Evolutionary conservation across 208 protist genomes (phyloP).

Genomic region (Angomonas ambiguus): DNA sequence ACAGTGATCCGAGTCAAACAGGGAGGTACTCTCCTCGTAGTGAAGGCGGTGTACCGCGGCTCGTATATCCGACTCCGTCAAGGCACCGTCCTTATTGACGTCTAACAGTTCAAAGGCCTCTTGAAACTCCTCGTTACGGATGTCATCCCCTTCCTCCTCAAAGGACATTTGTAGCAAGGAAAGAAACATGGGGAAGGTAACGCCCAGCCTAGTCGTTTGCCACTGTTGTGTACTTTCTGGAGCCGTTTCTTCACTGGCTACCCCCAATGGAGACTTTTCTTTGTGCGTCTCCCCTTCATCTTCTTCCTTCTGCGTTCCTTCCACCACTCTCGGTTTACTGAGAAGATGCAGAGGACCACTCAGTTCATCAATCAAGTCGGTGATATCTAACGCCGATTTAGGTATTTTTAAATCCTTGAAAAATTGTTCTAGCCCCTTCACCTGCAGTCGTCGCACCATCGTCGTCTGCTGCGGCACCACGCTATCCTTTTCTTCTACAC

Average conservation of each 20-base stretch:
- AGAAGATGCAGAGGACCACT: neutral
- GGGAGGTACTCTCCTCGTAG: conserved; percentile 22
- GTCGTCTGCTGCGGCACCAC: too few relatives aligned
- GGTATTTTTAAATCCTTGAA: conserved; percentile 34
- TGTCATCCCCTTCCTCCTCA: conserved; percentile 10
- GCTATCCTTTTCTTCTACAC: neutral
- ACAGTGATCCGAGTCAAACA: neutral
- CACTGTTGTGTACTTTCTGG: neutral
- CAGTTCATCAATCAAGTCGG: conserved; percentile 33
- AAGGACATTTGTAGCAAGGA: conserved; percentile 42
- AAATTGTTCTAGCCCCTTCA: conserved; percentile 41
- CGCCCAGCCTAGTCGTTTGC: neutral
- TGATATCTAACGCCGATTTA: conserved; percentile 46
- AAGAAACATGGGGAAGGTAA: conserved; percentile 62
- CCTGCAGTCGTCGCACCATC: conserved; percentile 22
- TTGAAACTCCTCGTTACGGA: conserved; percentile 19
- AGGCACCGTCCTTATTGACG: conserved; percentile 46
- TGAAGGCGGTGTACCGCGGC: conserved; percentile 22
- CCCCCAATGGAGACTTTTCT: neutral
- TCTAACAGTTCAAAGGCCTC: conserved; percentile 47
- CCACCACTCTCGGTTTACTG: neutral
- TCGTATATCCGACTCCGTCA: conserved; percentile 45
- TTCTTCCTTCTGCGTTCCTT: neutral
- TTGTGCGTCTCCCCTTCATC: neutral
- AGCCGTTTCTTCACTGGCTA: neutral